Base-by-base conservation (phyloP, 306 rosid species). In the Datisca glomerata region DNA sequence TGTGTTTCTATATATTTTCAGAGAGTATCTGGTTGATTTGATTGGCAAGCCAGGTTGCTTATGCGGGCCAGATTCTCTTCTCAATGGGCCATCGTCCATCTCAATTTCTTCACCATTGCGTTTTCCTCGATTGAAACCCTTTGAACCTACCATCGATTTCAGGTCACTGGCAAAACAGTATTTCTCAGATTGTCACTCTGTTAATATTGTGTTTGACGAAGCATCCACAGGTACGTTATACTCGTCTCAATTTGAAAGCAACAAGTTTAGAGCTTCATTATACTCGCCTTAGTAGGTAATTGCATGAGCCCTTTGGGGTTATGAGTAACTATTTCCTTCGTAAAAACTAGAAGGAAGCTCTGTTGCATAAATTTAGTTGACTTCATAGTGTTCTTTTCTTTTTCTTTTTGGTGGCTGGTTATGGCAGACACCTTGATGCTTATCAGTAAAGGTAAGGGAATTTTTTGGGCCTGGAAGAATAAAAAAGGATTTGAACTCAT, bases 1-100 rank as follows among this genome's bases (percentile, higher is more conserved):
- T 60, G 55, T 60, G 34, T 35, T 7, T 36, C 35, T 56, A 48
- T 23, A 39, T 53, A 13, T 52, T 61, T 71, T 31, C 75, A 91
- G 98, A 86, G 98, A 91, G 70, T 78, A 70, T 67, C 64, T 78
- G 43, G 85, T 91, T 29, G 98, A 91, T 72, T 80, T 91, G 59
- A 69, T 91, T 62, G 92, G 76, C 66, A 71, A 64, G 49, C 98
- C 98, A 54, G 98, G 98, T 60, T 14, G 36, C 66, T 70, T 91
- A 55, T 64, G 68, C n/a, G 92, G 72, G 71, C 98, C 96, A 27
- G 82, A 85, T 80, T 91, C 98, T 63, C 50, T 85, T 76, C 82
- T 84, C 74, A 91, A 91, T 47, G 98, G 98, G 52, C 98, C 98
- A 57, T 85, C 96, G 45, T 80, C 98, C 82, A 80, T 91, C 73